Evolutionary conservation across 441 rosid species (phyloP).

Genomic region (Gossypium schwendimanii): DNA sequence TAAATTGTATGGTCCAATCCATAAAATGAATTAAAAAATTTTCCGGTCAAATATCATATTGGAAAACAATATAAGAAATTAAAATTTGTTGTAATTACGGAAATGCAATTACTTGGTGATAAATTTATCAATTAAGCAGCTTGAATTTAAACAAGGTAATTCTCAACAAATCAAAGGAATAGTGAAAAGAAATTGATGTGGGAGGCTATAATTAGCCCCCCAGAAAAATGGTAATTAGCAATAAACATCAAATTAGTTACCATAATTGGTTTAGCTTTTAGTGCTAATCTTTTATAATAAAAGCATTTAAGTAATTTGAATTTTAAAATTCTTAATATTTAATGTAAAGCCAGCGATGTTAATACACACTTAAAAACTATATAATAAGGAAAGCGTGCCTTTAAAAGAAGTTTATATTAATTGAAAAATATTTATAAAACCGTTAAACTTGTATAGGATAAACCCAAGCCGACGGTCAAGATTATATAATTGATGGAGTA

Average conservation of each 20-base stretch:
- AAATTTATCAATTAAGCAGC: too few relatives aligned
- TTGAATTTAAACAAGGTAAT: neutral
- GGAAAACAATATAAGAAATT: too few relatives aligned
- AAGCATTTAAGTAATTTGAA: neutral
- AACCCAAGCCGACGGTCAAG: neutral
- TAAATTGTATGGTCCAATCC: too few relatives aligned
- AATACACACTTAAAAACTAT: neutral
- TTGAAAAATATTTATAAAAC: neutral
- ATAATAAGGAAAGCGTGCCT: neutral
- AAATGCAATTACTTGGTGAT: too few relatives aligned
- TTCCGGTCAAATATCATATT: too few relatives aligned
- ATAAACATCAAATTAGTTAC: constrained; percentile 22
- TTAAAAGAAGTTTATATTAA: constrained; percentile 1
- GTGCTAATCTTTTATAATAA: neutral
- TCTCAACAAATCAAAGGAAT: neutral
- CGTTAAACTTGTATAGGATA: neutral
- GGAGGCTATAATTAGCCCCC: neutral
- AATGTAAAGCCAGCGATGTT: neutral
- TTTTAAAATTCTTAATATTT: neutral
- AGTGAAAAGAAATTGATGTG: neutral
- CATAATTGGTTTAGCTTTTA: constrained; percentile 1
- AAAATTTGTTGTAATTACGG: too few relatives aligned
- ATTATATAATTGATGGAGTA: neutral
- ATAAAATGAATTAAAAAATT: too few relatives aligned
- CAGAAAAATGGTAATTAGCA: constrained; percentile 14